phyloP scores from a whole-genome alignment of 495 filamentous ascomycete genomes.

The Cercophora newfieldiana region DNA sequence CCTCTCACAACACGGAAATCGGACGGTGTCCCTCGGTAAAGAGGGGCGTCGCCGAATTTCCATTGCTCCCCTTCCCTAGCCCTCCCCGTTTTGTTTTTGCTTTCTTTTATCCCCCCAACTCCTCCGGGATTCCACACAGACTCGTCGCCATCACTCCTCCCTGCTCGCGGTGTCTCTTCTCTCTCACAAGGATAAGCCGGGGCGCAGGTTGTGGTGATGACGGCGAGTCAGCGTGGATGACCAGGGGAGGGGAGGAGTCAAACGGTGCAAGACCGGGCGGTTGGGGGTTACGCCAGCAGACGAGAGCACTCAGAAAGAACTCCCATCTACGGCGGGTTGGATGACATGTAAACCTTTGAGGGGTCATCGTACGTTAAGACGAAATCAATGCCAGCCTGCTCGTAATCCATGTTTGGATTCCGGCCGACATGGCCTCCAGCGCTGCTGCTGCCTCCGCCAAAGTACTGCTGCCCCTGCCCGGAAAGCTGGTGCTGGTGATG shows the following conservation, averaged over 20 bases:
- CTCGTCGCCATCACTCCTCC: not conserved
- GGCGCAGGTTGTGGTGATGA: not conserved
- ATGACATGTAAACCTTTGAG: slow-evolving; percentile 63
- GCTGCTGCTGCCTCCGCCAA: not conserved
- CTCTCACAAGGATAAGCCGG: not conserved
- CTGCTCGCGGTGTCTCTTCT: not conserved
- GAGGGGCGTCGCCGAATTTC: not conserved
- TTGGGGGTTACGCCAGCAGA: not conserved
- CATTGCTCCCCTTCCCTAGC: not conserved
- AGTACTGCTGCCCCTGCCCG: slow-evolving; percentile 15
- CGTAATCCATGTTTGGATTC: slow-evolving; percentile 67
- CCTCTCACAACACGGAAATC: not conserved
- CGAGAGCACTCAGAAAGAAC: not conserved
- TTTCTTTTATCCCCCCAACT: not conserved
- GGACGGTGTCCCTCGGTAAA: not conserved
- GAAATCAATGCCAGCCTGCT: slow-evolving; percentile 91
- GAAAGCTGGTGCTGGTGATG: slow-evolving; percentile 27
- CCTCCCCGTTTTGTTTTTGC: not conserved
- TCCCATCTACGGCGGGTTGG: slow-evolving; percentile 34
- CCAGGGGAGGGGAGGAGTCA: slow-evolving; percentile 1
- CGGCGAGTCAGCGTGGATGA: not conserved
- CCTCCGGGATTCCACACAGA: not conserved
- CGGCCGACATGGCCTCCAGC: slow-evolving; percentile 23
- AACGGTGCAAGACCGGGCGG: not conserved
- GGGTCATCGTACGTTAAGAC: slow-evolving; percentile 83